Conservation (phyloP, 805 yeast species). For the Candida methanosorbosa region DNA sequence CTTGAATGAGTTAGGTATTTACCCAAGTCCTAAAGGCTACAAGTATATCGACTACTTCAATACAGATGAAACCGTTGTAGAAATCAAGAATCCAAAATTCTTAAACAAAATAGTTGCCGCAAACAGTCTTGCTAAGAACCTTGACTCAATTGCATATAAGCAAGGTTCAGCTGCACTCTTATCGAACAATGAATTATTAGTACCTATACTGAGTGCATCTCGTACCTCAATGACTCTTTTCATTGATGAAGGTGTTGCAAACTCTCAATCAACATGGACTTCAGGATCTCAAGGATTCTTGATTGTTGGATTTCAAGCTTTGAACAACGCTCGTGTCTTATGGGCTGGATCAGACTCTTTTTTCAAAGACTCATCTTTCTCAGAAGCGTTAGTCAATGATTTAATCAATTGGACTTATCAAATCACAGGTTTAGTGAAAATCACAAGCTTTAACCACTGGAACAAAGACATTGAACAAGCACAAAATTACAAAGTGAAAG, state of each 20-base stretch:
- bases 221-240: conserved; percentile 52
- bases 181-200: conserved; percentile 55
- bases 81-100: conserved; percentile 17
- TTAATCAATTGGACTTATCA: conserved; percentile 68
- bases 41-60: conserved; percentile 58
- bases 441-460: conserved; percentile 44
- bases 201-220: conserved; percentile 66
- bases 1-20: conserved; percentile 74
- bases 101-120: conserved; percentile 21
- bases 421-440: conserved; percentile 47
- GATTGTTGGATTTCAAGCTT: conserved; percentile 72
- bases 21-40: conserved; percentile 71
- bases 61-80: conserved; percentile 9
- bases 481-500: conserved; percentile 60
- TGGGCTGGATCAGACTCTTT: conserved; percentile 74
- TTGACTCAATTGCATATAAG: conserved; percentile 10
- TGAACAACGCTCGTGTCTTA: conserved; percentile 64
- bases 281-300: conserved; percentile 72
- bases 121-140: neutral
- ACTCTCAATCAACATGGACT: conserved; percentile 50
- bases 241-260: conserved; percentile 29
- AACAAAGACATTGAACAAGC: conserved; percentile 33
- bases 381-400: conserved; percentile 31
- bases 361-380: conserved; percentile 31
- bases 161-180: conserved; percentile 63